Conservation (phyloP, 345 rosid species). For the Acer yangbiense region DNA sequence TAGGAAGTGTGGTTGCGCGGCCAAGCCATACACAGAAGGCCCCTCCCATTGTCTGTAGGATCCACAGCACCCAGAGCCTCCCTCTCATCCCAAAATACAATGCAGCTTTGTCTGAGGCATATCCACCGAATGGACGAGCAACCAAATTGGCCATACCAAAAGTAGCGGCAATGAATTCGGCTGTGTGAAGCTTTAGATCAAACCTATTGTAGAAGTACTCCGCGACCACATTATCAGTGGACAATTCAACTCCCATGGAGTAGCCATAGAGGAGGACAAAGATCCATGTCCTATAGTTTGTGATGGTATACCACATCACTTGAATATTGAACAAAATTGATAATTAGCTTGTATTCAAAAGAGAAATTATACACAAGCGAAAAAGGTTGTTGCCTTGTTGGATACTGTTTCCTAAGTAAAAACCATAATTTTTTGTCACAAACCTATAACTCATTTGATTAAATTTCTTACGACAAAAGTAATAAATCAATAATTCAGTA, state of each 20-base stretch:
- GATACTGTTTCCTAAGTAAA: no score
- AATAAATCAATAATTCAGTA: no score
- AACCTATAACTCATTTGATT: no score
- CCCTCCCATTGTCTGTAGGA: constrained; percentile 71
- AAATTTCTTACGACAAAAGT: no score
- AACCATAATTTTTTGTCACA: no score
- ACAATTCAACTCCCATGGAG: constrained; percentile 86
- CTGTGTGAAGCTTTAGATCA: constrained; percentile 67
- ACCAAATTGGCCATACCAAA: constrained; percentile 83
- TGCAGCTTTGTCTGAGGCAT: constrained; percentile 60
- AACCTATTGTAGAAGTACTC: constrained; percentile 88
- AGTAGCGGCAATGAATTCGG: constrained; percentile 73
- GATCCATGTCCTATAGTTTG: constrained; percentile 90
- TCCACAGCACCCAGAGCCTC: constrained; percentile 75
- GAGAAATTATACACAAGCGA: no score
- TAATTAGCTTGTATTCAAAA: no score
- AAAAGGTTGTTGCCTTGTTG: background rate
- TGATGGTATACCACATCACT: constrained; percentile 82
- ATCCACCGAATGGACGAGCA: constrained; percentile 86
- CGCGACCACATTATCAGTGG: constrained; percentile 78
- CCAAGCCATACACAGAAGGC: constrained; percentile 82
- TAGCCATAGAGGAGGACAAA: constrained; percentile 84
- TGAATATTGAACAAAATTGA: constrained; percentile 18
- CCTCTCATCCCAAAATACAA: constrained; percentile 79
- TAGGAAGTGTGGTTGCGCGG: constrained; percentile 61